Conservation (phyloP, 2,329 filamentous ascomycete genomes). For the Colletotrichum sp. region DNA sequence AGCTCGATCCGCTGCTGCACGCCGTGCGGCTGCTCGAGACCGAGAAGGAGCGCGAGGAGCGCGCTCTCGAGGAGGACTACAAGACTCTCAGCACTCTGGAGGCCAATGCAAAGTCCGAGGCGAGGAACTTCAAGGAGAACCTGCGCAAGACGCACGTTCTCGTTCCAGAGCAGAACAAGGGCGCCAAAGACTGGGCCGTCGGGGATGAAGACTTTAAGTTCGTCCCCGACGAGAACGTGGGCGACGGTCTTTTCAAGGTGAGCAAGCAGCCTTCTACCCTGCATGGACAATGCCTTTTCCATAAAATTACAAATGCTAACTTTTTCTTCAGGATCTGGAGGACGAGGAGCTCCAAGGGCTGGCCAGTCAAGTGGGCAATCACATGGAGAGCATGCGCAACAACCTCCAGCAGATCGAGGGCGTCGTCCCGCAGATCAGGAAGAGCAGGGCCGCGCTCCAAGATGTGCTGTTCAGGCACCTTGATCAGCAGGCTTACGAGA, state of each 20-base stretch:
- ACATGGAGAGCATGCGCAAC: constrained; percentile 60
- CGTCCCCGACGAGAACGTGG: constrained; percentile 7
- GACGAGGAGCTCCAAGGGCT: constrained; percentile 50
- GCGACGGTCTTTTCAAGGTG: constrained; percentile 34
- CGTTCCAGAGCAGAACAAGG: constrained; percentile 41
- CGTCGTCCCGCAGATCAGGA: constrained; percentile 52
- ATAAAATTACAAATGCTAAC: not conserved
- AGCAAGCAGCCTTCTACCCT: not conserved
- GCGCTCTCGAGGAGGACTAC: constrained; percentile 61
- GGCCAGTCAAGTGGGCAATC: constrained; percentile 54
- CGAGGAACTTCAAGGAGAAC: constrained; percentile 53
- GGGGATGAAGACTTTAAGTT: constrained; percentile 21
- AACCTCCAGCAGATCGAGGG: constrained; percentile 61
- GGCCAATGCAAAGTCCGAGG: constrained; percentile 60
- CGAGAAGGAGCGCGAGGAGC: constrained; percentile 63
- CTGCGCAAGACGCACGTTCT: constrained; percentile 56
- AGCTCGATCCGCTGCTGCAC: constrained; percentile 68
- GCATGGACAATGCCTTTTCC: not conserved
- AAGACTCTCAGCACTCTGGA: constrained; percentile 55
- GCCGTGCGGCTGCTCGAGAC: constrained; percentile 63
- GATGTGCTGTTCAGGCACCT: constrained; percentile 52
- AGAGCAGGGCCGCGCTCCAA: constrained; percentile 54
- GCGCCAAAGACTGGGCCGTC: not conserved
- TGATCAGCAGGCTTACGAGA: constrained; percentile 49
- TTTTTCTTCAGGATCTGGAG: constrained; percentile 35